These are phyloP conservation scores for Ogataea sp. DNA, from an alignment of 805 yeast species.

Conservation along the genomic window DNA sequence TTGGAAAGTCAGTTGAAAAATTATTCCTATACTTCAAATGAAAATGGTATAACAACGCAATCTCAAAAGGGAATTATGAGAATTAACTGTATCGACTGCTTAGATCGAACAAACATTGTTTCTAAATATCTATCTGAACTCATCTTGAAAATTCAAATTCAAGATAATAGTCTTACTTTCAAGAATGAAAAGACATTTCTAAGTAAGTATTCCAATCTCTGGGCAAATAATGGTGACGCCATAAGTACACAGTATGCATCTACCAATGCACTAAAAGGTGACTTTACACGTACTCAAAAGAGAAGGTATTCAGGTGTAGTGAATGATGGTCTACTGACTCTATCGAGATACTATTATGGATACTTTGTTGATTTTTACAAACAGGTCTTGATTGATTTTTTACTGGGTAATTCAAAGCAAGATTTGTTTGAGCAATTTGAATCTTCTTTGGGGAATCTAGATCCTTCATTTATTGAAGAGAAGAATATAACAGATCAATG, in stretches of 20 bases:
- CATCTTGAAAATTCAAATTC: conserved; percentile 18
- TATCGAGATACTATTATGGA: conserved; percentile 35
- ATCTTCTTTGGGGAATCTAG: conserved; percentile 23
- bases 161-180: conserved; percentile 6
- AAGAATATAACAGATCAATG: conserved; percentile 7
- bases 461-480: conserved; percentile 16
- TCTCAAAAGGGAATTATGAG: conserved; percentile 49
- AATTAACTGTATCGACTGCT: conserved; percentile 55
- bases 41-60: conserved; percentile 3
- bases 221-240: conserved; percentile 70
- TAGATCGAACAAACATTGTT: conserved; percentile 52
- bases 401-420: conserved; percentile 26
- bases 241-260: conserved; percentile 56
- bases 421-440: conserved; percentile 34
- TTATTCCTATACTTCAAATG: conserved; percentile 25
- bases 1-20: conserved; percentile 10
- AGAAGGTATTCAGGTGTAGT: conserved; percentile 33
- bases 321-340: conserved; percentile 32
- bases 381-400: conserved; percentile 34
- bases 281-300: conserved; percentile 34
- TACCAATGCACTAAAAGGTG: conserved; percentile 47
- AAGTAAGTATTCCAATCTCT: conserved; percentile 25
- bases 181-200: conserved; percentile 11
- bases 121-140: conserved; percentile 31
- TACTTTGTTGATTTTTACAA: conserved; percentile 35